These are phyloP conservation scores for Leccinum pellstonianum DNA, from an alignment of 768 basidiomycete genomes.

Conservation along the genomic window DNA sequence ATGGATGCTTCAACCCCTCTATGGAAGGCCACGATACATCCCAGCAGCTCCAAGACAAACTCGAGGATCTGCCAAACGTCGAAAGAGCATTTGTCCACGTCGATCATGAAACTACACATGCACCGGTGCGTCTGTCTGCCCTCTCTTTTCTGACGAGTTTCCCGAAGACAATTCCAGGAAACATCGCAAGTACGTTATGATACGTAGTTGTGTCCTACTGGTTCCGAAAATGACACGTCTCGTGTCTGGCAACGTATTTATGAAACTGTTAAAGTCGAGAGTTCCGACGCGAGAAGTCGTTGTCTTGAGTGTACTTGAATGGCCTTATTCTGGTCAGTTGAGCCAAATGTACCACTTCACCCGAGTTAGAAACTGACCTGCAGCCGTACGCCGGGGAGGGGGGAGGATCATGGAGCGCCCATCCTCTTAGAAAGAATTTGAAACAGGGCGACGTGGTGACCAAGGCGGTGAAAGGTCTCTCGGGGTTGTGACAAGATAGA, in stretches of 20 bases:
- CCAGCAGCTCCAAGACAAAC: constrained; percentile 82
- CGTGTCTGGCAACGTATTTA: too few relatives aligned
- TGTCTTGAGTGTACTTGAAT: too few relatives aligned
- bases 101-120: constrained; percentile 89
- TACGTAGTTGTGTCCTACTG: not conserved
- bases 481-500: constrained; percentile 64
- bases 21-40: constrained; percentile 87
- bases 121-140: constrained; percentile 42
- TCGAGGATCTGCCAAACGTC: constrained; percentile 86
- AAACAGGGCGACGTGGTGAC: constrained; percentile 74
- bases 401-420: too few relatives aligned
- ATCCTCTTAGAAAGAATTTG: constrained; percentile 54
- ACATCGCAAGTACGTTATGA: constrained; percentile 40
- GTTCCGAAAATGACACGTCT: not conserved
- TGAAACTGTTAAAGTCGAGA: too few relatives aligned
- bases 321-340: too few relatives aligned
- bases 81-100: constrained; percentile 94
- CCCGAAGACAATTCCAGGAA: constrained; percentile 33
- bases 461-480: constrained; percentile 81
- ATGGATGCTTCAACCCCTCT: constrained; percentile 87
- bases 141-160: not conserved
- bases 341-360: constrained; percentile 33
- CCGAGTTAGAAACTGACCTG: constrained; percentile 44
- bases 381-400: constrained; percentile 55
- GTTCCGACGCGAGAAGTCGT: too few relatives aligned